phyloP scores from a whole-genome alignment of 2,329 filamentous ascomycete genomes.

The Fonsecaea multimorphosa region DNA sequence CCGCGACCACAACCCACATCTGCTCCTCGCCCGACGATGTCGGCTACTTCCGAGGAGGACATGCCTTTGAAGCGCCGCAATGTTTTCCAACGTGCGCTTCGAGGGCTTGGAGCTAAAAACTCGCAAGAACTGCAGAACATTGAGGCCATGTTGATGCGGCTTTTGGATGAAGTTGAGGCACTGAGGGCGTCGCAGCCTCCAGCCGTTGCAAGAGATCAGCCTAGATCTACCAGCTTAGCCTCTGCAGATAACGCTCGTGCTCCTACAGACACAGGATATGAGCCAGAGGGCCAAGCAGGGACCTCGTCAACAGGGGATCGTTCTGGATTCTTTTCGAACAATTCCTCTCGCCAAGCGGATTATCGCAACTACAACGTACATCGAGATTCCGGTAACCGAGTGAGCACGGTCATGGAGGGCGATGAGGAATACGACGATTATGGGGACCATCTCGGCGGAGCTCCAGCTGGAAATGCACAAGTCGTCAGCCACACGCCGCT shows the following conservation, averaged over 20 bases:
- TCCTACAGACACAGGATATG: slow-evolving; percentile 77
- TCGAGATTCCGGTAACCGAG: slow-evolving; percentile 73
- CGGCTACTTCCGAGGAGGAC: slow-evolving; percentile 61
- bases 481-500: slow-evolving; percentile 24
- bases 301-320: slow-evolving; percentile 73
- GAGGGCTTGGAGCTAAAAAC: slow-evolving; percentile 85
- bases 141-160: slow-evolving; percentile 87
- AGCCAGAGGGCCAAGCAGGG: slow-evolving; percentile 79
- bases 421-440: slow-evolving; percentile 67
- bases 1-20: slow-evolving; percentile 77
- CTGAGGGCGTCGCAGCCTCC: slow-evolving; percentile 66
- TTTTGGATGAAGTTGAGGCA: slow-evolving; percentile 89
- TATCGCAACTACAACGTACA: slow-evolving; percentile 56
- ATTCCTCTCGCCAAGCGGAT: slow-evolving; percentile 44
- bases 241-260: slow-evolving; percentile 73
- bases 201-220: slow-evolving; percentile 39
- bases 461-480: slow-evolving; percentile 29
- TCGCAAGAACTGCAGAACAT: slow-evolving; percentile 87
- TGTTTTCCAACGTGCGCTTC: slow-evolving; percentile 91
- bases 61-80: slow-evolving; percentile 81
- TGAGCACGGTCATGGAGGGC: slow-evolving; percentile 86
- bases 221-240: slow-evolving; percentile 58
- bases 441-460: slow-evolving; percentile 21
- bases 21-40: slow-evolving; percentile 62
- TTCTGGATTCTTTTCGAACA: slow-evolving; percentile 74